These are phyloP conservation scores for Zalaria obscura DNA, from an alignment of 2,329 filamentous ascomycete species.

Conservation along the genomic window DNA sequence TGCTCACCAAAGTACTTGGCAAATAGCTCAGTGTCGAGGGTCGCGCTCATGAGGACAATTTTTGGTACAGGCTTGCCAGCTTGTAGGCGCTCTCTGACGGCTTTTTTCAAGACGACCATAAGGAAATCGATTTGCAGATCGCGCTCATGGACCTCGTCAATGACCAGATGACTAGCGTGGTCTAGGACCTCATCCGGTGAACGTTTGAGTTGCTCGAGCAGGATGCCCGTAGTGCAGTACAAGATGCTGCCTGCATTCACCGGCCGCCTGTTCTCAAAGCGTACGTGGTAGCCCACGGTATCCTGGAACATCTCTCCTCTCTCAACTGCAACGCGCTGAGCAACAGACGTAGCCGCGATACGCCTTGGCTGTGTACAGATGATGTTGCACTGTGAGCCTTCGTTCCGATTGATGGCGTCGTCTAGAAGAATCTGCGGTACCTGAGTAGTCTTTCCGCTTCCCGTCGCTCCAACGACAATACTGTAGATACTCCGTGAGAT, in stretches of 20 bases:
- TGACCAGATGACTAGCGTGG: conserved; percentile 31
- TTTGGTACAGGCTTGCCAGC: conserved; percentile 24
- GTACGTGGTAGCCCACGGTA: conserved; percentile 32
- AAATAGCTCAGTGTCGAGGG: conserved; percentile 30
- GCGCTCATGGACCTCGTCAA: conserved; percentile 39
- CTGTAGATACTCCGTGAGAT: conserved; percentile 27
- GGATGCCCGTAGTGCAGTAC: conserved; percentile 37
- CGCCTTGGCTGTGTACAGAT: conserved; percentile 36
- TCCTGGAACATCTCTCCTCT: conserved; percentile 25
- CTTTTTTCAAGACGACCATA: conserved; percentile 30
- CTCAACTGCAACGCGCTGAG: conserved; percentile 32
- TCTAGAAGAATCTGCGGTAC: conserved; percentile 40
- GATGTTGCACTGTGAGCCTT: conserved; percentile 31
- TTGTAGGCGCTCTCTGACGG: conserved; percentile 20
- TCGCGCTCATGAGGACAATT: conserved; percentile 36
- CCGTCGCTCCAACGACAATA: conserved; percentile 32
- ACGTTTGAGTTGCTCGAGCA: conserved; percentile 30
- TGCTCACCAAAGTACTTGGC: conserved; percentile 27
- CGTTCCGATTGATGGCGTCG: conserved; percentile 24
- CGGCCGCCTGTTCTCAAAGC: conserved; percentile 24
- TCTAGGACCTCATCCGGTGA: conserved; percentile 24
- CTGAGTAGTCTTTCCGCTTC: conserved; percentile 35
- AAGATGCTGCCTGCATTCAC: conserved; percentile 24
- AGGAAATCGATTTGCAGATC: conserved; percentile 31
- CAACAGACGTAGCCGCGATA: conserved; percentile 33